Evolutionary conservation across 2,329 filamentous ascomycete species (phyloP), one percentile per base, ranked within the genome.

Genomic region (Byssothecium circinans): DNA sequence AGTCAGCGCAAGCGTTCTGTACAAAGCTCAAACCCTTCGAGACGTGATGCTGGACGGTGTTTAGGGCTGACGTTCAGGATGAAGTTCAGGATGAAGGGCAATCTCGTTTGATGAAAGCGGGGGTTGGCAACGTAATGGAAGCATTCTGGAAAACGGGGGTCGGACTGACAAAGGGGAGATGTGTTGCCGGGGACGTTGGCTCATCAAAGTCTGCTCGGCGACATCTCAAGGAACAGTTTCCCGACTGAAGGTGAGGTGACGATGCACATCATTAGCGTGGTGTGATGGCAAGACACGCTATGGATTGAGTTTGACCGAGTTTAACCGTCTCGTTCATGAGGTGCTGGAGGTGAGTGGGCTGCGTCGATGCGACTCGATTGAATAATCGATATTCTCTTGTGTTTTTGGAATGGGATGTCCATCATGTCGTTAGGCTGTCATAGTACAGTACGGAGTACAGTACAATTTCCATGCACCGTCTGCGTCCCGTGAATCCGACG

Each of bases 401-500:
- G n/a, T n/a, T n/a, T n/a, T n/a, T n/a, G n/a, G n/a, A n/a, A n/a
- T n/a, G n/a, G n/a, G n/a, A n/a, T n/a, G n/a, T n/a, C n/a, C n/a
- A n/a, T n/a, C n/a, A n/a, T n/a, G n/a, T n/a, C n/a, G n/a, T n/a
- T n/a, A n/a, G n/a, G n/a, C n/a, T n/a, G n/a, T n/a, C n/a, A n/a
- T n/a, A n/a, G n/a, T n/a, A n/a, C n/a, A 52, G 49, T 29, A 39
- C 10, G 23, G 23, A 5, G 30, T 6, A 17, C 30, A 5, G 30
- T 33, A 12, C 14, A 33, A 6, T 17, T 33, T 5, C 14, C 6
- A n/a, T 33, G 4, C 22, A 3, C n/a, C 38, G 12, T 11, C 15
- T n/a, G 19, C 15, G 19, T 56, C 60, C 61, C 62, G 58, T 54
- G 42, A 37, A 44, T 60, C 57, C 62, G 62, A 60, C 58, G 57